Conservation (phyloP, 768 basidiomycete species). For the Termitomyces sp. region DNA sequence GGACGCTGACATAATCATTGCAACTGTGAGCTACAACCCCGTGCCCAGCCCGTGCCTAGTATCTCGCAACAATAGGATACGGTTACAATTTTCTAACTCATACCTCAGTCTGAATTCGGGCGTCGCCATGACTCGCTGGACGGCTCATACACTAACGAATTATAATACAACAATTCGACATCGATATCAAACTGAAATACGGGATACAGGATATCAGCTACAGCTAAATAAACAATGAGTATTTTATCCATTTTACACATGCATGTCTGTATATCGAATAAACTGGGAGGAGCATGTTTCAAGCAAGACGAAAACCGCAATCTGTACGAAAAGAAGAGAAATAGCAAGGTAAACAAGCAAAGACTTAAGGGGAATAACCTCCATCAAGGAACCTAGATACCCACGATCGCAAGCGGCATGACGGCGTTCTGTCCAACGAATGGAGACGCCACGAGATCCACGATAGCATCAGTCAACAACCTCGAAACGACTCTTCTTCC, state of each 20-base stretch:
- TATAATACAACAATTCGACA: neutral
- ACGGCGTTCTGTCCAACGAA: neutral
- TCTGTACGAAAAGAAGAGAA: neutral
- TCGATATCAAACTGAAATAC: neutral
- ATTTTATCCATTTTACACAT: neutral
- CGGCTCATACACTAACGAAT: neutral
- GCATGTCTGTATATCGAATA: neutral
- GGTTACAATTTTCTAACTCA: too few species aligned
- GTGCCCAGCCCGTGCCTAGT: too few species aligned
- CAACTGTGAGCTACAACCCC: too few species aligned
- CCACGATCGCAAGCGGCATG: neutral
- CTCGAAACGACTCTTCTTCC: conserved; percentile 5
- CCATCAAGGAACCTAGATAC: neutral
- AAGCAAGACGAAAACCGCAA: too few species aligned
- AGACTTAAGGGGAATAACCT: neutral
- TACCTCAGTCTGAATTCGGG: too few species aligned
- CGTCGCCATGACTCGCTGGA: neutral
- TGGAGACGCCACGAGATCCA: neutral
- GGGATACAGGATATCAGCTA: neutral
- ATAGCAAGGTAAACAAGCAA: neutral
- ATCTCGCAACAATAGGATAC: too few species aligned
- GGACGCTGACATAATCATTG: too few species aligned
- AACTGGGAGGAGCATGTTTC: neutral
- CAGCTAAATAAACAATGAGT: neutral
- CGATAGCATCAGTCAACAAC: neutral